Evolutionary conservation across 73 alveolate species (phyloP).

Genomic region (Paramecium octaurelia): DNA sequence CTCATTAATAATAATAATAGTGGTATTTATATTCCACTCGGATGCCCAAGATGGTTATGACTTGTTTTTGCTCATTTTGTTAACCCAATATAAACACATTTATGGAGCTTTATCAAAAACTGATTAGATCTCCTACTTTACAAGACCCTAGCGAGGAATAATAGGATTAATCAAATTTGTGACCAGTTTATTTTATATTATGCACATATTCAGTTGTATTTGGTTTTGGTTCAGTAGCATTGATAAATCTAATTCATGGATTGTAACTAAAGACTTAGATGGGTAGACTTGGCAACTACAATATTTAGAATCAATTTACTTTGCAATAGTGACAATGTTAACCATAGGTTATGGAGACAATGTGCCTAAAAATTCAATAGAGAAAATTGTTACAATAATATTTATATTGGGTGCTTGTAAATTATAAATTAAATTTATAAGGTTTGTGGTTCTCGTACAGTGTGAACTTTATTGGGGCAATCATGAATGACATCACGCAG

Average conservation of each 20-base stretch:
- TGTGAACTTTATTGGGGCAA: not conserved
- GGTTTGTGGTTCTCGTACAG: conserved; percentile 41
- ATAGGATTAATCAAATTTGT: not conserved
- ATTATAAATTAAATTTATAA: not conserved
- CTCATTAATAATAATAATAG: not conserved
- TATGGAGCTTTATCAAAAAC: not conserved
- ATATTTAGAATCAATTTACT: conserved; percentile 25
- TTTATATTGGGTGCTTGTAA: conserved; percentile 14
- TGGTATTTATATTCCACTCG: not conserved
- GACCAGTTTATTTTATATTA: not conserved
- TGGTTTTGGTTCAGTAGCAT: conserved; percentile 36
- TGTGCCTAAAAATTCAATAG: not conserved
- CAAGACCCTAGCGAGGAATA: conserved; percentile 21
- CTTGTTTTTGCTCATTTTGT: not conserved
- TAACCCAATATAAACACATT: not conserved
- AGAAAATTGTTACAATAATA: not conserved
- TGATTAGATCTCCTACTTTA: not conserved
- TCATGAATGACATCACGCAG: conserved; percentile 20
- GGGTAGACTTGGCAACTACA: not conserved
- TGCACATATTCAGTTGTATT: conserved; percentile 5
- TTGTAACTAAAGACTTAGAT: not conserved
- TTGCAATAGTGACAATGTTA: conserved; percentile 35
- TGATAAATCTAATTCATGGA: not conserved
- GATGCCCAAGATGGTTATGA: not conserved
- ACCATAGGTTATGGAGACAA: conserved; percentile 46